A percentile compares a stretch with the other conserved stretches of the same genome.
These are phyloP conservation scores for Clarkia xantiana DNA, from an alignment of 345 rosid genomes.

Conservation along the genomic window DNA sequence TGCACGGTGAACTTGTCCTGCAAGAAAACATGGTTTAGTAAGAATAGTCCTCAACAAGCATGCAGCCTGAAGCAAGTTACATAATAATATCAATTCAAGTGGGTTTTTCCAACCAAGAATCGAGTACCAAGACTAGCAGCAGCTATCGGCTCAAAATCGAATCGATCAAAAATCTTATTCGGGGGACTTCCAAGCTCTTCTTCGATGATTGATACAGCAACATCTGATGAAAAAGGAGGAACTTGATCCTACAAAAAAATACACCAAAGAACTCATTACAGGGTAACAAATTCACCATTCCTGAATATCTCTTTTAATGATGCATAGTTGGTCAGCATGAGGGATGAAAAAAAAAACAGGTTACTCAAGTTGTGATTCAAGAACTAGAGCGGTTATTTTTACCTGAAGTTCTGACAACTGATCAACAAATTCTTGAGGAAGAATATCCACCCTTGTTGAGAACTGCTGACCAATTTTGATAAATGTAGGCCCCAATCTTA, in stretches of 20 bases:
- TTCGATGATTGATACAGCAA: slow-evolving; percentile 68
- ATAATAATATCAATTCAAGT: not conserved
- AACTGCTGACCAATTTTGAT: slow-evolving; percentile 97
- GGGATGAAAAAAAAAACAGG: not conserved
- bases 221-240: slow-evolving; percentile 94
- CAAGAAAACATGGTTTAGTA: slow-evolving; percentile 1
- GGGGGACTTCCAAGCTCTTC: slow-evolving; percentile 87
- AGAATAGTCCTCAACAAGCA: not conserved
- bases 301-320: not conserved
- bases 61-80: not conserved
- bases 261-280: slow-evolving; percentile 4
- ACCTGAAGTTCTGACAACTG: slow-evolving; percentile 97
- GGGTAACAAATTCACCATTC: not conserved
- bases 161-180: slow-evolving; percentile 49
- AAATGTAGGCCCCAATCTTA: slow-evolving; percentile 94
- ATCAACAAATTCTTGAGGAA: slow-evolving; percentile 97
- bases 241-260: slow-evolving; percentile 73
- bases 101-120: not conserved
- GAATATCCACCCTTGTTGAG: slow-evolving; percentile 95
- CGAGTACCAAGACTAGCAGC: slow-evolving; percentile 96
- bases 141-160: slow-evolving; percentile 90
- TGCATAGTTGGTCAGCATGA: too few relatives aligned
- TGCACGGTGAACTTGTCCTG: slow-evolving; percentile 98
- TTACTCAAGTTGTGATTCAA: not conserved
- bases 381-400: not conserved